Conservation (phyloP, 2,329 filamentous ascomycete species). For the Ophiostoma sp. region DNA sequence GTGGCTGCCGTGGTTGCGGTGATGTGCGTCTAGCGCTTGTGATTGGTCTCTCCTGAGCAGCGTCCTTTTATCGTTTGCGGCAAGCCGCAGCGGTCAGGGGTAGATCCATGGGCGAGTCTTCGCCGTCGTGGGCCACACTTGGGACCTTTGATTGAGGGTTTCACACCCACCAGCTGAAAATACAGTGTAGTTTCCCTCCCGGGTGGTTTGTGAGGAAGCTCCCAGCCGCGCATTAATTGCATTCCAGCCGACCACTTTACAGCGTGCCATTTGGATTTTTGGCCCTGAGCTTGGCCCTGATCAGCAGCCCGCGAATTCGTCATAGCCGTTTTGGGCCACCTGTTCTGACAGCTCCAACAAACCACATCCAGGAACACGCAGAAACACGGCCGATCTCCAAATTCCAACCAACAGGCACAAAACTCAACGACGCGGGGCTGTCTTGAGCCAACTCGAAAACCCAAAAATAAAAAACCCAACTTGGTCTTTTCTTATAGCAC, state of each 20-base stretch:
- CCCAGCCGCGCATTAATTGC: conserved; percentile 10
- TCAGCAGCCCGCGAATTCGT: not conserved
- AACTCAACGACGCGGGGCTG: not conserved
- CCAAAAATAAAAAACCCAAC: not conserved
- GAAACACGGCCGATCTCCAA: not conserved
- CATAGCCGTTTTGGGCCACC: conserved; percentile 4
- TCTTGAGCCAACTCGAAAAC: not conserved
- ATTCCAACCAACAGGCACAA: not conserved
- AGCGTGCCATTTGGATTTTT: not conserved
- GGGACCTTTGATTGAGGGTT: not conserved
- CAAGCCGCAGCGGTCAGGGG: not conserved
- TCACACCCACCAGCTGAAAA: not conserved
- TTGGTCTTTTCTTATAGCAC: not conserved
- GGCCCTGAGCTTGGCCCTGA: not conserved
- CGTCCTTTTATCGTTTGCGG: not conserved
- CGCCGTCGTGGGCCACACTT: not conserved
- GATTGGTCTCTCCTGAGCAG: conserved; percentile 18
- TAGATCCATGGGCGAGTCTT: not conserved
- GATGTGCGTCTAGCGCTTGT: not conserved
- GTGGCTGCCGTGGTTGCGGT: not conserved
- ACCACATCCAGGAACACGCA: not conserved
- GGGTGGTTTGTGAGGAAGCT: not conserved
- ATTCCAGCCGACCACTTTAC: not conserved
- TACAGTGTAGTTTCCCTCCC: conserved; percentile 8
- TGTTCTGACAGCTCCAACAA: not conserved